phyloP scores from a whole-genome alignment of 768 basidiomycete genomes.

The Lactarius pseudohatsudake region DNA sequence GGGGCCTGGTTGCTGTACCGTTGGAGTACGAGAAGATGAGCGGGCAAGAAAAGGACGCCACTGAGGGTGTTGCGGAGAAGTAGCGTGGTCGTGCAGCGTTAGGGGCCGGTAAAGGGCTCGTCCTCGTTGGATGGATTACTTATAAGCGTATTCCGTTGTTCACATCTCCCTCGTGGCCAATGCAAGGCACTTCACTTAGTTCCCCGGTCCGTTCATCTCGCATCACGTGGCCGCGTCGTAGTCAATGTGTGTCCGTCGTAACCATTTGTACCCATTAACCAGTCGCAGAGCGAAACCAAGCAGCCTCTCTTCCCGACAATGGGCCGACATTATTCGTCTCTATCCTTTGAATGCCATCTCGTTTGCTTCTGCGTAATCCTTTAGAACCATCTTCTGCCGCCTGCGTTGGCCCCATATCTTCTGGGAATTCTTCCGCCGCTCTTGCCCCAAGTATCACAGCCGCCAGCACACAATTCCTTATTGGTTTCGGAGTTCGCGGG shows the following conservation, averaged over 20 bases:
- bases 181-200: conserved; percentile 1
- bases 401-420: background rate
- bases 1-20: background rate
- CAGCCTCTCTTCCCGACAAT: too few species aligned
- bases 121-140: conserved; percentile 5
- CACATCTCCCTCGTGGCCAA: conserved; percentile 17
- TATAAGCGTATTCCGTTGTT: conserved; percentile 3
- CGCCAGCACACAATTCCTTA: background rate
- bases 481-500: background rate
- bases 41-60: background rate
- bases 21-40: conserved; percentile 4
- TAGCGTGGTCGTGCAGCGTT: background rate
- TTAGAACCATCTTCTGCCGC: background rate
- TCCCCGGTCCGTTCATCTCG: background rate
- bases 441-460: background rate
- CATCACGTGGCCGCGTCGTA: background rate
- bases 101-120: conserved; percentile 6
- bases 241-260: too few species aligned
- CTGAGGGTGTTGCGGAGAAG: conserved; percentile 11
- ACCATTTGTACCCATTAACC: too few species aligned
- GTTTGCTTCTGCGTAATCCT: background rate
- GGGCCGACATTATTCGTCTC: background rate
- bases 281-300: background rate
- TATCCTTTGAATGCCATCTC: background rate
- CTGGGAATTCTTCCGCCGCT: background rate